Percentiles rank a stretch among this genome's conserved stretches.
Evolutionary conservation across 2,329 filamentous ascomycete genomes (phyloP).

Genomic region (Ophidiomyces ophidiicola): DNA sequence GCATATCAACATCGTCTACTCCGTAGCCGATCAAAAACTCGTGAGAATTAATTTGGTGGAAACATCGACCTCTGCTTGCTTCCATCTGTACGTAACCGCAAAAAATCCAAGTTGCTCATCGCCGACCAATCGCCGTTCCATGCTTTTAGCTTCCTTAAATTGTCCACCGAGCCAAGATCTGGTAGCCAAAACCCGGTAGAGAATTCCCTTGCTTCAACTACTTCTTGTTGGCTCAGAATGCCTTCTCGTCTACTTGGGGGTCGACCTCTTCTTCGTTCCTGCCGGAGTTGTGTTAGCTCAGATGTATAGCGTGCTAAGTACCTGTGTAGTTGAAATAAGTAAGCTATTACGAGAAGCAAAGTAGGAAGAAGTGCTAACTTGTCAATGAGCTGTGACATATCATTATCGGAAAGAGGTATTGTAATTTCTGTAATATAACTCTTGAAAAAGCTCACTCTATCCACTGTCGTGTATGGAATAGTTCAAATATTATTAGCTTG

Average conservation of each 20-base stretch:
- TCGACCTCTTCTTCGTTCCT: conserved; percentile 62
- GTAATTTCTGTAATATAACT: conserved; percentile 32
- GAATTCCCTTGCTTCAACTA: conserved; percentile 64
- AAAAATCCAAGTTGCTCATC: conserved; percentile 62
- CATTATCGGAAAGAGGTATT: conserved; percentile 26
- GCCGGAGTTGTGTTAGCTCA: conserved; percentile 36
- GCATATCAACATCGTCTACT: no score
- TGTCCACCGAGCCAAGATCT: conserved; percentile 57
- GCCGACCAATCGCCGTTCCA: conserved; percentile 83
- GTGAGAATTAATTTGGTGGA: conserved; percentile 53
- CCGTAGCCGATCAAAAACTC: no score
- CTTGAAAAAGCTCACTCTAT: conserved; percentile 60
- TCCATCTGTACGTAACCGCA: conserved; percentile 57
- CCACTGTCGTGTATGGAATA: conserved; percentile 39
- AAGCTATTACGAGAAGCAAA: neutral
- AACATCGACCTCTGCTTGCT: conserved; percentile 58
- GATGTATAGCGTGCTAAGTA: conserved; percentile 28
- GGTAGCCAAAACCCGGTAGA: conserved; percentile 70
- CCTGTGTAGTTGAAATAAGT: conserved; percentile 17
- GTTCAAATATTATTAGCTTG: conserved; percentile 15
- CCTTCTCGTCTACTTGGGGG: conserved; percentile 69
- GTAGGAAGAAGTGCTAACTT: conserved; percentile 36
- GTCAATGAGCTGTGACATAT: conserved; percentile 42
- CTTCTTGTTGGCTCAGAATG: conserved; percentile 58
- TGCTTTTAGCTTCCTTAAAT: conserved; percentile 50